Base-by-base conservation (phyloP, 176 grass and related monocot genomes). In the Chloris gayana region DNA sequence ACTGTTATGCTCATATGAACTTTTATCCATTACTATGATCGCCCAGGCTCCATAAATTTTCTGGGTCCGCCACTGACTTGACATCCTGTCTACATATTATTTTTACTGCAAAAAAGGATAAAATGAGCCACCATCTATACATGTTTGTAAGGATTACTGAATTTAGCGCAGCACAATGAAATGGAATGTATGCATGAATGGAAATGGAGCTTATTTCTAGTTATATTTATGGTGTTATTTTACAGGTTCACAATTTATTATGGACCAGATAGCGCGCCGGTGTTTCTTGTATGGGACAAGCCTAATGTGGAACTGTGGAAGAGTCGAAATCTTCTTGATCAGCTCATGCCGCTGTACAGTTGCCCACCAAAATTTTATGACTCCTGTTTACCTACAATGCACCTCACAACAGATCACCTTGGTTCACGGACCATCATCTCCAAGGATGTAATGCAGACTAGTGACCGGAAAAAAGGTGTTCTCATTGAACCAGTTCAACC, bases 331-430 rank as follows among this genome's bases (percentile, higher is more conserved):
- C 33, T 75, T 59, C 3, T 59, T 39, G 53, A 75, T 18, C 33
- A 58, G 32, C 13, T 75, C 22, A 74, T 73, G 21, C 72, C 72
- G 3, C 71, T n/a, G 49, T 21, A 73, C 56, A 56, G 30, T 53
- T 35, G 10, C 10, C 71, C n/a, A 9, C 18, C 29, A 73, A 56
- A 34, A 1, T 57, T 39, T 27, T 18, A 74, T 37, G 57, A 3
- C 7, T 22, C 19, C 9, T 17, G 29, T 14, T 54, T 73, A 50
- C 9, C 46, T 34, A 22, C 4, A 3, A 73, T 24, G 18, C 18
- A 0, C 47, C 49, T 56, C 18, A 56, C 14, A 51, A 22, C 21
- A 24, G 11, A 56, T 18, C 17, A 34, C 72, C 18, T 24, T 38
- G 50, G 22, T 4, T 74, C 50, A 57, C 21, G 24, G 11, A 57